A percentile compares a stretch with the other conserved stretches of the same genome.
Conservation (phyloP, 306 rosid genomes). For the Arachis stenosperma region DNA sequence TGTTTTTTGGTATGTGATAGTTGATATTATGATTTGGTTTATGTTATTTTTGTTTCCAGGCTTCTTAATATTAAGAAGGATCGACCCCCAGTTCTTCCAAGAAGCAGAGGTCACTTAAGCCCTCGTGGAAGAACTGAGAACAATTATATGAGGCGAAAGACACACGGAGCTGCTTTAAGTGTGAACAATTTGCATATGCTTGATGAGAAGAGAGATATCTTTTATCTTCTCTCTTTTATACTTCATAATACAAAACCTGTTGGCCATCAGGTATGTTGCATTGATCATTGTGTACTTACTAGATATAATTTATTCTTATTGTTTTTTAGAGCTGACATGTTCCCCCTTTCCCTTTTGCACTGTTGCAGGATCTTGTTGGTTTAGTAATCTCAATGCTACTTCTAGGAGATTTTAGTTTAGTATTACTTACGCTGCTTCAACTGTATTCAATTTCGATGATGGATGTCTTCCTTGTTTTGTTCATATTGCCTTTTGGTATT, state of each 20-base stretch:
- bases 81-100: conserved; percentile 46
- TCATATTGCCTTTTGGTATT: conserved; percentile 88
- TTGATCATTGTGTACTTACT: conserved; percentile 32
- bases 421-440: conserved; percentile 94
- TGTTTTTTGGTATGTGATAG: conserved; percentile 16
- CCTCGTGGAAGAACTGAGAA: conserved; percentile 51
- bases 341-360: conserved; percentile 11
- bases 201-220: conserved; percentile 83
- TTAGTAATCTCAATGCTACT: conserved; percentile 96
- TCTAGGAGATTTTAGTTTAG: conserved; percentile 98
- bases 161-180: conserved; percentile 68
- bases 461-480: conserved; percentile 89
- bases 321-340: conserved; percentile 28
- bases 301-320: conserved; percentile 17
- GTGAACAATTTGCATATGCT: conserved; percentile 69
- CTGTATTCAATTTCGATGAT: conserved; percentile 84
- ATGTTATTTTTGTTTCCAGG: conserved; percentile 45
- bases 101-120: conserved; percentile 50
- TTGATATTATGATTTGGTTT: conserved; percentile 12
- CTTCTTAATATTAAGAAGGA: conserved; percentile 50
- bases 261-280: conserved; percentile 89
- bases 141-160: conserved; percentile 57
- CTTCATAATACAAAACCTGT: conserved; percentile 95
- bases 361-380: conserved; percentile 98
- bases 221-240: conserved; percentile 84